Evolutionary conservation across 2,329 filamentous ascomycete genomes (phyloP), one percentile per base, ranked within the genome.

Genomic region (Neonectria coccinea): DNA sequence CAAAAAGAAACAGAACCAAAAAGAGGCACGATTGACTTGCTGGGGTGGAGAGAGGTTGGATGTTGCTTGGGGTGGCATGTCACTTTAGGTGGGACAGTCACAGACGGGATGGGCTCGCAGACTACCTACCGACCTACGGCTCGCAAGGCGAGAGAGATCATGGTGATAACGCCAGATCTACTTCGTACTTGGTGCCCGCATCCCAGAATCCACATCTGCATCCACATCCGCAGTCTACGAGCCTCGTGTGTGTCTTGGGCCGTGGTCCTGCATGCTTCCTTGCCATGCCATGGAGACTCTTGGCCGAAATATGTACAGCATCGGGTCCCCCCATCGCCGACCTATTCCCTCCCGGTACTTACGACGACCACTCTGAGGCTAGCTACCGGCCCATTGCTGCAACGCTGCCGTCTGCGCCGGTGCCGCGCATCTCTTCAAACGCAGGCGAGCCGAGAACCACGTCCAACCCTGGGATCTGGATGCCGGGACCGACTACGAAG

Each of bases 101-200:
- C 42, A 53, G 53, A 62, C 25, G 25, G 25, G 53, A 62, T 6
- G 25, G 25, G 25, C 39, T 42, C 39, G 39, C n/a, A 20, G 39
- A 44, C 22, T 39, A n/a, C 27, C 22, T 39, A n/a, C 27, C 33
- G 42, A 29, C 25, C 5, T 29, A 44, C 41, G 54, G 10, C 39
- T 42, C 11, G 39, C 16, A 42, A 20, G 9, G 41, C 44, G 25
- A 42, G 44, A 62, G 25, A 42, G 44, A 62, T 22, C 27, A 39
- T 62, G 63, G 58, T 62, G 63, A 65, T 65, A 65, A 65, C 54
- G 54, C 59, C 14, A 45, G 54, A 53, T 63, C 50, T 65, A 20
- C 39, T 42, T 42, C 39, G 39, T 42, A 53, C 63, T 50, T 65
- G 53, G 62, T 52, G 20, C 42, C 31, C 42, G 33, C 25, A 8